A percentile compares a stretch with the other conserved stretches of the same genome.
phyloP scores from a whole-genome alignment of 1,284 basidiomycete species.

The Cutaneotrichosporon mucoides region DNA sequence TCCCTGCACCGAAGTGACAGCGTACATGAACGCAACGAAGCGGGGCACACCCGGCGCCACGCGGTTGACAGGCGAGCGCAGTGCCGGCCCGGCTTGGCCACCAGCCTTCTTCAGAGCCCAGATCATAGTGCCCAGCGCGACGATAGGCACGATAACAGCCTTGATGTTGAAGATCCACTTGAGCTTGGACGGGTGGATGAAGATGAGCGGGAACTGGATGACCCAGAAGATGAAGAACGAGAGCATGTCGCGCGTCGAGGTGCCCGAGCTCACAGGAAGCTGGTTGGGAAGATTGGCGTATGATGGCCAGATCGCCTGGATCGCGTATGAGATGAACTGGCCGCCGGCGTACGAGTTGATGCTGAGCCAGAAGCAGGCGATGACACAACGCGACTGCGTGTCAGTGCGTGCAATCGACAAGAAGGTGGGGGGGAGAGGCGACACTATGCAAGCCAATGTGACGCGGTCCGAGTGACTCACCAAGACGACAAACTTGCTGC shows the following conservation, averaged over 20 bases:
- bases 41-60: constrained; percentile 28
- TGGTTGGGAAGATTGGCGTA: constrained; percentile 61
- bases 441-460: neutral
- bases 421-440: neutral
- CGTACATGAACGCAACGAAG: constrained; percentile 37
- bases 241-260: constrained; percentile 58
- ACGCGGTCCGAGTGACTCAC: constrained; percentile 2
- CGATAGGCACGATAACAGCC: constrained; percentile 59
- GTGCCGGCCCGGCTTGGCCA: neutral
- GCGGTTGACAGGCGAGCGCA: constrained; percentile 15
- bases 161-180: constrained; percentile 68
- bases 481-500: constrained; percentile 51
- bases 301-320: constrained; percentile 74
- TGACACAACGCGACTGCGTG: constrained; percentile 58
- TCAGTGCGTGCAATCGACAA: too few relatives aligned
- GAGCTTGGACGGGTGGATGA: constrained; percentile 69
- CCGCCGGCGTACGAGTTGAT: constrained; percentile 56
- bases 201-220: constrained; percentile 59
- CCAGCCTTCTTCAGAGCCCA: constrained; percentile 53
- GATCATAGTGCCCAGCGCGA: constrained; percentile 66
- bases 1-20: constrained; percentile 35
- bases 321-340: constrained; percentile 54
- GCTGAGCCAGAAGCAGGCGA: constrained; percentile 75
- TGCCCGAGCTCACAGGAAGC: constrained; percentile 58
- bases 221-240: constrained; percentile 75